These are phyloP conservation scores for Daedaleopsis sinensis DNA, from an alignment of 768 basidiomycete genomes.

Conservation along the genomic window DNA sequence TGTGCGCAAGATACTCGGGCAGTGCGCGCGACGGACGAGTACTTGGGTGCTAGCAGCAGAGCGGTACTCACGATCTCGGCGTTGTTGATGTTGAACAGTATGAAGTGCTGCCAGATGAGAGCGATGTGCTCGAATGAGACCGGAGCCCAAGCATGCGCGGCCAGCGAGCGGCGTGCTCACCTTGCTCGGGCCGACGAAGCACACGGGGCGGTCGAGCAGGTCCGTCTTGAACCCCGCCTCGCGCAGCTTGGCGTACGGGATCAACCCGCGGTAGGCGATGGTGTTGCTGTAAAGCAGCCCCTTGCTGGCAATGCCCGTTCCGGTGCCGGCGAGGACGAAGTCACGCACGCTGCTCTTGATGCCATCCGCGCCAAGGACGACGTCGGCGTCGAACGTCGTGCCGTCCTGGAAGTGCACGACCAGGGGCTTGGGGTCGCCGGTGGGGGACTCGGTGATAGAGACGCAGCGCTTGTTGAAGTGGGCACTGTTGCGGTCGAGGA, in stretches of 20 bases:
- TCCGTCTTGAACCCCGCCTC: conserved; percentile 46
- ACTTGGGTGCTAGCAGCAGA: no score
- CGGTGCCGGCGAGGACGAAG: conserved; percentile 31
- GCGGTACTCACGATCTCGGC: conserved; percentile 39
- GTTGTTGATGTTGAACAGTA: conserved; percentile 51
- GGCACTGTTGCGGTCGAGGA: conserved; percentile 42
- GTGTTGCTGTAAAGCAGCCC: conserved; percentile 47
- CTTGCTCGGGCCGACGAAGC: conserved; percentile 49
- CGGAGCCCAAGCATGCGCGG: neutral
- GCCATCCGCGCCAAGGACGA: conserved; percentile 48
- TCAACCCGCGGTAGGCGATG: conserved; percentile 51
- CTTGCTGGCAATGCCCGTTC: conserved; percentile 24
- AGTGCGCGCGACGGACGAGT: no score
- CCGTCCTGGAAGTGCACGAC: conserved; percentile 52
- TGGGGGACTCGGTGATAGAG: conserved; percentile 14
- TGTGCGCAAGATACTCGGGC: no score
- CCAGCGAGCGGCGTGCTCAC: conserved; percentile 30
- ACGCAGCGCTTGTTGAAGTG: conserved; percentile 56
- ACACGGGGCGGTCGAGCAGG: conserved; percentile 38
- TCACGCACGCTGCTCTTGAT: conserved; percentile 41
- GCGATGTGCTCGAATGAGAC: neutral
- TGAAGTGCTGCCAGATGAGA: conserved; percentile 45
- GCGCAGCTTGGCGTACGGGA: conserved; percentile 42
- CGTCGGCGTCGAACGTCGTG: conserved; percentile 45
- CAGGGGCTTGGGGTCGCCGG: conserved; percentile 28